Percentiles rank a stretch among this genome's conserved stretches.
These are phyloP conservation scores for Yamadazyma membranifaciens DNA, from an alignment of 1,139 yeast species.

Conservation along the genomic window DNA sequence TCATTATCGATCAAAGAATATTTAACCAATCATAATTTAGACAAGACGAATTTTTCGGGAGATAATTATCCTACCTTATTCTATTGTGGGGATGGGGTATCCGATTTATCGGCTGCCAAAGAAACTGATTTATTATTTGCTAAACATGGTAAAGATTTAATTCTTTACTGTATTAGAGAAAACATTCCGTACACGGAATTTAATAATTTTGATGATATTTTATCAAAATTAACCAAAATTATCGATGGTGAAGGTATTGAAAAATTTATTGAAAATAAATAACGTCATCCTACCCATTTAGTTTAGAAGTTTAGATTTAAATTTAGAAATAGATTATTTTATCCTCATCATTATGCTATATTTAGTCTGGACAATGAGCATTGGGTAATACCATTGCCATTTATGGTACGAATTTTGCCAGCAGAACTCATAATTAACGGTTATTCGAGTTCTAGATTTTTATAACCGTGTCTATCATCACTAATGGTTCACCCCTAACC, in stretches of 20 bases:
- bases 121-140: slow-evolving; percentile 94
- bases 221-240: slow-evolving; percentile 43
- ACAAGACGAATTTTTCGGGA: slow-evolving; percentile 3
- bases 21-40: slow-evolving; percentile 42
- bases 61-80: slow-evolving; percentile 53
- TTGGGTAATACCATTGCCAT: too few relatives aligned
- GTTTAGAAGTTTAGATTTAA: background rate
- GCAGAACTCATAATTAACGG: too few relatives aligned
- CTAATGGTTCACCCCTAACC: too few relatives aligned
- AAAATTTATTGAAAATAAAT: slow-evolving; percentile 28
- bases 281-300: background rate
- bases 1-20: slow-evolving; percentile 76
- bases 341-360: too few relatives aligned
- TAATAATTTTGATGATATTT: slow-evolving; percentile 70
- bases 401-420: too few relatives aligned
- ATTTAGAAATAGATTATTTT: background rate
- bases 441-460: too few relatives aligned
- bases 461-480: too few relatives aligned
- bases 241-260: slow-evolving; percentile 28
- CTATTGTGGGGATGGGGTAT: slow-evolving; percentile 97
- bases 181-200: slow-evolving; percentile 84
- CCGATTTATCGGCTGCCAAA: slow-evolving; percentile 91
- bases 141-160: slow-evolving; percentile 85
- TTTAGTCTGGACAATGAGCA: too few relatives aligned
- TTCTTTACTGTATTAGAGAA: slow-evolving; percentile 78